Percentiles rank a stretch among this genome's conserved stretches.
Evolutionary conservation across 108 stramenopile genomes (phyloP).

Genomic region (Bacterosira constricta): DNA sequence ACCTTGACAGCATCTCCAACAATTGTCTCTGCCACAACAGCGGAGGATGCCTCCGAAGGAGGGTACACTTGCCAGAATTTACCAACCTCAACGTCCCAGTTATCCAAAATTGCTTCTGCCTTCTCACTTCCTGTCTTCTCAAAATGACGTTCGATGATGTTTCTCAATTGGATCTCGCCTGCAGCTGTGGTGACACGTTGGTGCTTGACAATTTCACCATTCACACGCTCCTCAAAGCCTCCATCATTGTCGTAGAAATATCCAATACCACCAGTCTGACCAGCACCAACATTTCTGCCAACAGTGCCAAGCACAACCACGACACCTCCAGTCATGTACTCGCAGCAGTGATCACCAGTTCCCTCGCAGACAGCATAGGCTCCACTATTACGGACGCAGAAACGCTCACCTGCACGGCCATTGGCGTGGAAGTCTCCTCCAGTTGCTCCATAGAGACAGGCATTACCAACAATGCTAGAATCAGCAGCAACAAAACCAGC

Average conservation of each 20-base stretch:
- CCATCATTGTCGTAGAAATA: slow-evolving; percentile 92
- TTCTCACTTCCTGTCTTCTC: slow-evolving; percentile 88
- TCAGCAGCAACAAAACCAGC: slow-evolving; percentile 89
- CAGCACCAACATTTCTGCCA: slow-evolving; percentile 95
- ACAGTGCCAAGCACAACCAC: slow-evolving; percentile 91
- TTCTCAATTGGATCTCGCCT: slow-evolving; percentile 79
- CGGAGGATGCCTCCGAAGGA: slow-evolving; percentile 73
- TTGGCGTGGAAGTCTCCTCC: slow-evolving; percentile 94
- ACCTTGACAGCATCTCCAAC: slow-evolving; percentile 57
- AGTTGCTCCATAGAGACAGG: slow-evolving; percentile 96
- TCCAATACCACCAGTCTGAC: slow-evolving; percentile 95
- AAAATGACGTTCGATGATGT: slow-evolving; percentile 89
- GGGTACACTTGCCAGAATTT: slow-evolving; percentile 94
- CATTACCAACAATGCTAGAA: slow-evolving; percentile 95
- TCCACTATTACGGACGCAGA: slow-evolving; percentile 95
- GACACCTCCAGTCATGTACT: slow-evolving; percentile 98
- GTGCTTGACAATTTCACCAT: slow-evolving; percentile 88
- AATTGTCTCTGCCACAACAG: slow-evolving; percentile 54
- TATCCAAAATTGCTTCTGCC: slow-evolving; percentile 83
- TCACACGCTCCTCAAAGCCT: slow-evolving; percentile 82
- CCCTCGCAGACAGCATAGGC: slow-evolving; percentile 97
- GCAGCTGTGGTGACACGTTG: slow-evolving; percentile 72
- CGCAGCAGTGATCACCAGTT: slow-evolving; percentile 95
- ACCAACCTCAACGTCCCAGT: slow-evolving; percentile 80
- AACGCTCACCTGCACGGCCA: slow-evolving; percentile 95